Percentiles rank a stretch among this genome's conserved stretches.
phyloP scores from a whole-genome alignment of 2,329 filamentous ascomycete genomes.

The Microsporum canis region DNA sequence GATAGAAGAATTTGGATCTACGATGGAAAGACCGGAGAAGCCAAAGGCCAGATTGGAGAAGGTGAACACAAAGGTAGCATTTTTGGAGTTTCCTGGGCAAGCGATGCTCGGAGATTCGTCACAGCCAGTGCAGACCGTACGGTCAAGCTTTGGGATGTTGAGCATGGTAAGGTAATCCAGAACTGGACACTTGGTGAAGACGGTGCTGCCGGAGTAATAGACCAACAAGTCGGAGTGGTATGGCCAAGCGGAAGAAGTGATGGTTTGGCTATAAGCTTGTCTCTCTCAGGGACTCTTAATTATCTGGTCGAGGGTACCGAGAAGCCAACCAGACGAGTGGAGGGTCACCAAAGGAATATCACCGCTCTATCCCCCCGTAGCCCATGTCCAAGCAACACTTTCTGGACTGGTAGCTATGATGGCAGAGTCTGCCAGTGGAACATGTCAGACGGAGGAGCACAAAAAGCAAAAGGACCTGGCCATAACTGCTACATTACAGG shows the following conservation, averaged over 20 bases:
- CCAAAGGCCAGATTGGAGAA: slow-evolving; percentile 54
- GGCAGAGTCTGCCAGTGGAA: slow-evolving; percentile 82
- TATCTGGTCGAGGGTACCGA: slow-evolving; percentile 66
- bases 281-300: slow-evolving; percentile 76
- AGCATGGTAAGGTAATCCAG: slow-evolving; percentile 63
- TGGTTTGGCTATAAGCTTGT: slow-evolving; percentile 79
- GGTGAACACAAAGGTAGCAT: slow-evolving; percentile 87
- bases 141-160: slow-evolving; percentile 85
- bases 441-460: slow-evolving; percentile 54
- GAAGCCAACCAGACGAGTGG: slow-evolving; percentile 58
- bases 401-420: slow-evolving; percentile 89
- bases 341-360: slow-evolving; percentile 85
- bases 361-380: slow-evolving; percentile 57
- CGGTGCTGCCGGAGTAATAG: slow-evolving; percentile 44
- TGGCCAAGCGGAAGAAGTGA: slow-evolving; percentile 76
- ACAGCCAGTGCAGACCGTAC: slow-evolving; percentile 92
- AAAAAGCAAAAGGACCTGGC: slow-evolving; percentile 62
- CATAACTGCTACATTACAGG: slow-evolving; percentile 81
- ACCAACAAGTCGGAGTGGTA: slow-evolving; percentile 92
- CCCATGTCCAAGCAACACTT: slow-evolving; percentile 43
- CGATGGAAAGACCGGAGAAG: slow-evolving; percentile 88
- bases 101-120: slow-evolving; percentile 73
- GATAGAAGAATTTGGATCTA: slow-evolving; percentile 89
- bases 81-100: slow-evolving; percentile 80
- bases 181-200: slow-evolving; percentile 72